Evolutionary conservation across 129 eudicot genomes (phyloP), one percentile per base, ranked within the genome.

Genomic region (Apium graveolens): DNA sequence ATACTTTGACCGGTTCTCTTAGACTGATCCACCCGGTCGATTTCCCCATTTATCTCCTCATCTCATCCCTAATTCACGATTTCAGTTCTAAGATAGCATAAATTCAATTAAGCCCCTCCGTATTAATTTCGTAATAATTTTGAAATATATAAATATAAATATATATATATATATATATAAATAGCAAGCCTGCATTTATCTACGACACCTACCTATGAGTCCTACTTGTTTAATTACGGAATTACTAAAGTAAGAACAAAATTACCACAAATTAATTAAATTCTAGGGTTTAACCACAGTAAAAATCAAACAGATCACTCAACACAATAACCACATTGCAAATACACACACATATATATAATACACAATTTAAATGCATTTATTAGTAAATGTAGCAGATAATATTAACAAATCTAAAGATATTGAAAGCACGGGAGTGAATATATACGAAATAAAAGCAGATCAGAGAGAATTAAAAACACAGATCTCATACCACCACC

Each of bases 381-480:
- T 60, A n/a, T n/a, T 3, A n/a, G 68, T 60, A n/a, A 60, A 60
- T 60, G 68, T 14, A 60, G 32, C 4, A 60, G 14, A 55, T 55
- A 55, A 55, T 24, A 55, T 24, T 0, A 10, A 62, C 26, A 60
- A 57, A 77, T 38, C 27, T 29, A 72, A 17, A 16, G 31, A 26
- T 73, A 26, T 73, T 11, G 17, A 46, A 48, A 4, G 44, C 75
- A 71, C 7, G 42, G 41, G 48, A 44, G 14, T 45, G 27, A 75
- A 48, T 44, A 71, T 7, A 39, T 34, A 57, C 65, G 65, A 73
- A 41, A 43, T 46, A 46, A 79, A 79, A 77, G 43, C 84, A 78
- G 87, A 84, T 84, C 86, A 82, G 71, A 84, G 63, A 76, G 46
- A 27, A 13, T 9, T 42, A 9, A 62, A 55, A 49, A 44, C 26